Conservation (phyloP, 2,329 filamentous ascomycete genomes). For the Clarireedia sp. region DNA sequence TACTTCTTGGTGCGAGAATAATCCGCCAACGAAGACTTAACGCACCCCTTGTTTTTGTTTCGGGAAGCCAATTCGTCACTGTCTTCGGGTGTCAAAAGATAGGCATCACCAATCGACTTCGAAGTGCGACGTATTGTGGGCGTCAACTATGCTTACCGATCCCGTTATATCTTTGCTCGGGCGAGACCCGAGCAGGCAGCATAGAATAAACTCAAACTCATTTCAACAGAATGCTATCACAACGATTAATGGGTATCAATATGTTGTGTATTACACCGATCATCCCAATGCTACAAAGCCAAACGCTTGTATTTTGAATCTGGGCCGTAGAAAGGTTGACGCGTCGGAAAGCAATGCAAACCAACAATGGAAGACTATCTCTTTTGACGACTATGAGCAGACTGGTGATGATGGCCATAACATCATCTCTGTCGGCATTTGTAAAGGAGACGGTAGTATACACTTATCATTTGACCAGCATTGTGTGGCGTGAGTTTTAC, state of each 20-base stretch:
- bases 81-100: not conserved
- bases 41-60: no score
- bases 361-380: conserved; percentile 16
- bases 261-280: conserved; percentile 20
- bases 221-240: conserved; percentile 23
- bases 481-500: conserved; percentile 18
- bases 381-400: conserved; percentile 21
- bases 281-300: not conserved
- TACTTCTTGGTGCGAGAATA: not conserved
- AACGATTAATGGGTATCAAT: conserved; percentile 19
- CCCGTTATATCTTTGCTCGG: conserved; percentile 17
- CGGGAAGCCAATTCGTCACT: no score
- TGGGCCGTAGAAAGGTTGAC: conserved; percentile 11
- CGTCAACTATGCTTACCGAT: conserved; percentile 6
- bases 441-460: conserved; percentile 21
- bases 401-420: conserved; percentile 22
- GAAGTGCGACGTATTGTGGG: not conserved
- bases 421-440: conserved; percentile 21
- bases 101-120: no score
- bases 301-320: conserved; percentile 13
- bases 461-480: conserved; percentile 24
- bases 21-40: no score
- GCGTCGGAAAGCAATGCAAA: not conserved
- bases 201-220: conserved; percentile 22
- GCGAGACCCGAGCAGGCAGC: conserved; percentile 14